Percentiles rank a stretch among this genome's conserved stretches.
These are phyloP conservation scores for Ballota nigra DNA, from an alignment of 257 asterid genomes.

Conservation along the genomic window DNA sequence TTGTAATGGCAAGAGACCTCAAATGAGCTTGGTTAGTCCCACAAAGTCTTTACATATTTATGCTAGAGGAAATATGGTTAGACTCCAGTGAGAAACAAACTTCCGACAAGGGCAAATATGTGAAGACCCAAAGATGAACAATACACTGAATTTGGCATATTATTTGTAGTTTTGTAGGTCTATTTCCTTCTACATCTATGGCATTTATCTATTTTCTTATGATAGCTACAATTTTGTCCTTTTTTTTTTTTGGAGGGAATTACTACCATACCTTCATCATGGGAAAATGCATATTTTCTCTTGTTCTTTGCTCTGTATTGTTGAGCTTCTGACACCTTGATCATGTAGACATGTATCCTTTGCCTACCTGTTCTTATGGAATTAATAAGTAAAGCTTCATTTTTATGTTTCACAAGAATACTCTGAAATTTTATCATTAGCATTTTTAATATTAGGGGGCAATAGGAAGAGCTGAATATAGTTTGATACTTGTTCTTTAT, in stretches of 20 bases:
- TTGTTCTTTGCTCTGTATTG: not conserved
- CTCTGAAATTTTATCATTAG: not conserved
- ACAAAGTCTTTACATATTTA: not conserved
- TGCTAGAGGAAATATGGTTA: not conserved
- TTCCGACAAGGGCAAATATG: not conserved
- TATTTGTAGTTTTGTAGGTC: not conserved
- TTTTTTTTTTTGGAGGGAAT: not conserved
- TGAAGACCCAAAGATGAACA: not conserved
- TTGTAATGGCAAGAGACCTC: not conserved
- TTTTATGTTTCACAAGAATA: not conserved
- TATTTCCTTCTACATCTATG: not conserved
- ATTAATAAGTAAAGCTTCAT: not conserved
- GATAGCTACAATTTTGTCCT: not conserved
- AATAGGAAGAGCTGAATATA: not conserved
- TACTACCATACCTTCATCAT: not conserved
- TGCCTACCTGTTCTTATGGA: not conserved
- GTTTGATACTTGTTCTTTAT: slow-evolving; percentile 3
- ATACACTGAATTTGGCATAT: not conserved
- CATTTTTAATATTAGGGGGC: not conserved
- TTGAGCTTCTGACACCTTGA: slow-evolving; percentile 4
- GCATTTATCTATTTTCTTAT: not conserved
- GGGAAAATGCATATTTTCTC: not conserved
- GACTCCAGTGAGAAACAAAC: not conserved
- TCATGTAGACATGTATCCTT: not conserved
- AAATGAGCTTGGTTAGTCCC: not conserved